Evolutionary conservation across 148 eudicot species (phyloP).

Genomic region (Rhododendron mucronatum): DNA sequence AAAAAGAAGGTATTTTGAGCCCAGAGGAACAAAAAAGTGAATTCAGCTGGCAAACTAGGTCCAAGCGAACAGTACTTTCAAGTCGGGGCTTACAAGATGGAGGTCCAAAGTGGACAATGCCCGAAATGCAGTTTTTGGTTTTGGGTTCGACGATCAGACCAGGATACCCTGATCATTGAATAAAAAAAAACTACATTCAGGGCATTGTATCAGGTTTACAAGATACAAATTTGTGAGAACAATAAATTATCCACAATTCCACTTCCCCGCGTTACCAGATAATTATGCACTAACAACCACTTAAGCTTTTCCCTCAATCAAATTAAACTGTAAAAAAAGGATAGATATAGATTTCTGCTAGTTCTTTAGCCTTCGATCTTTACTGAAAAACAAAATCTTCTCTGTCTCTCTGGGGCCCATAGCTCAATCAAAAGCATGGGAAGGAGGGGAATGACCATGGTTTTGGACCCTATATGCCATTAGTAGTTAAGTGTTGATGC

Average conservation of each 20-base stretch:
- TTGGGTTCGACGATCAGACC: not conserved
- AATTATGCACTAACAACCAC: not conserved
- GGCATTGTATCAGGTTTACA: not conserved
- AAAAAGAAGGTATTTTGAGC: not conserved
- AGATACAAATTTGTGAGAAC: not conserved
- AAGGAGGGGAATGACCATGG: not conserved
- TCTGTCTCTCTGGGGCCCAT: not conserved
- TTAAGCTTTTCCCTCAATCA: not conserved
- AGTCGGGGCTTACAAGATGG: not conserved
- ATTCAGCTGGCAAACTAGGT: not conserved
- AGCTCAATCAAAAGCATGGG: not conserved
- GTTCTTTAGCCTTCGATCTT: not conserved
- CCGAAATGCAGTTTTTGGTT: no score
- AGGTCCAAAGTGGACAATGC: not conserved
- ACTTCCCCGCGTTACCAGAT: not conserved
- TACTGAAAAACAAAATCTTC: not conserved
- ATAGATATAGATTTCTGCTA: not conserved
- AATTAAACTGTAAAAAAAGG: not conserved
- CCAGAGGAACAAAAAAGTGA: not conserved
- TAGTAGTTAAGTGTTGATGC: not conserved
- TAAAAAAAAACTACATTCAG: not conserved
- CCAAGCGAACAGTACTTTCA: not conserved
- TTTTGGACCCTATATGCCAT: not conserved
- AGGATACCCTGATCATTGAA: not conserved
- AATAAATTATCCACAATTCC: not conserved